phyloP scores from a whole-genome alignment of 1,139 yeast species.

The Kodamaea ohmeri region DNA sequence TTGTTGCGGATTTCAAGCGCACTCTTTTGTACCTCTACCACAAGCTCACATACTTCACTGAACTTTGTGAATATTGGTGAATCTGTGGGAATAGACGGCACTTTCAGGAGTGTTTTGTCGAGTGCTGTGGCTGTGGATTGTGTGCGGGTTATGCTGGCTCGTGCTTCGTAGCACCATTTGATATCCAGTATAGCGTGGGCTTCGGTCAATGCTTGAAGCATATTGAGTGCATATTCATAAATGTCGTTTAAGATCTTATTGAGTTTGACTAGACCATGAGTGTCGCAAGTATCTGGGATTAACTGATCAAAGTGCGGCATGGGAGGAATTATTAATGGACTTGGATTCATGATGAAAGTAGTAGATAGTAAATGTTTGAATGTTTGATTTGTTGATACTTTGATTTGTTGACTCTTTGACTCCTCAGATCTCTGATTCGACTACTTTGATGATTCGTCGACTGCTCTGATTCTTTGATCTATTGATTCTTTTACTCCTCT shows the following conservation, averaged over 20 bases:
- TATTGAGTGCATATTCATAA: constrained; percentile 25
- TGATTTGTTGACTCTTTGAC: too few species aligned
- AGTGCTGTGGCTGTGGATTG: constrained; percentile 49
- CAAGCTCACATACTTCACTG: constrained; percentile 37
- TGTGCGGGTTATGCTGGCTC: constrained; percentile 33
- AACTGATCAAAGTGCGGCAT: constrained; percentile 11
- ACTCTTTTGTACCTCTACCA: constrained; percentile 39
- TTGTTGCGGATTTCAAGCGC: constrained; percentile 38
- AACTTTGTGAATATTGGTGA: constrained; percentile 25
- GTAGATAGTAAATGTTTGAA: neutral
- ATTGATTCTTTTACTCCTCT: too few species aligned
- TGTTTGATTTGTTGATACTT: neutral
- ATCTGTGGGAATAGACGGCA: constrained; percentile 5
- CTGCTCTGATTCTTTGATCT: too few species aligned
- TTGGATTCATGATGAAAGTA: neutral
- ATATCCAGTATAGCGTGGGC: constrained; percentile 7
- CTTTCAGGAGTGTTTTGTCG: constrained; percentile 21
- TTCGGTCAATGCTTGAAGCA: constrained; percentile 19
- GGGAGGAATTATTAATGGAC: constrained; percentile 5
- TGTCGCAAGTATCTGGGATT: constrained; percentile 5
- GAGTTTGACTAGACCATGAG: constrained; percentile 23
- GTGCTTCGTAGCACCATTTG: constrained; percentile 9
- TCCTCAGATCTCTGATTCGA: too few species aligned
- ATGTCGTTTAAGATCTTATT: constrained; percentile 34
- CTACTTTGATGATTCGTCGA: too few species aligned